Evolutionary conservation across 2,329 filamentous ascomycete species (phyloP).

Genomic region (Colletotrichum higginsianum): DNA sequence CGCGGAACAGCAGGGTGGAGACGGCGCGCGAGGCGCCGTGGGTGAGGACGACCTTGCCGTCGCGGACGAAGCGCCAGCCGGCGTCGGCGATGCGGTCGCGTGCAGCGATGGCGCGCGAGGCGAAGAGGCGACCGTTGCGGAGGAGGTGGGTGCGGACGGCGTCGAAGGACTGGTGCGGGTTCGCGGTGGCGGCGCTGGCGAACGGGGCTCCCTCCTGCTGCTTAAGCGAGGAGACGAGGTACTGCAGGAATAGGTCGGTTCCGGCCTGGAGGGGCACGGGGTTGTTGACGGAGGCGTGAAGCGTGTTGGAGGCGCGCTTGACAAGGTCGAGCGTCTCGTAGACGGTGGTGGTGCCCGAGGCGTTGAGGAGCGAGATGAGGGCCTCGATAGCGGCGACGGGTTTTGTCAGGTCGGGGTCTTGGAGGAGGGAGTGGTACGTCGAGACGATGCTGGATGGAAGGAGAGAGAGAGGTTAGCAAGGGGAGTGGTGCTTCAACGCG

Average conservation of each 20-base stretch:
- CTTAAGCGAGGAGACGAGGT: slow-evolving; percentile 83
- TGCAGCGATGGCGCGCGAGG: slow-evolving; percentile 86
- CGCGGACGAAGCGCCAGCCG: slow-evolving; percentile 83
- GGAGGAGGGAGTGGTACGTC: slow-evolving; percentile 68
- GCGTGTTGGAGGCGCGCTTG: slow-evolving; percentile 80
- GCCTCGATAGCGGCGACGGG: slow-evolving; percentile 95
- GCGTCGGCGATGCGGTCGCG: slow-evolving; percentile 86
- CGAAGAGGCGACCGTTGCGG: slow-evolving; percentile 89
- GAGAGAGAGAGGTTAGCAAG: slow-evolving; percentile 10
- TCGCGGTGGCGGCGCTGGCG: slow-evolving; percentile 44
- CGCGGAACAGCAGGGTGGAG: slow-evolving; percentile 80
- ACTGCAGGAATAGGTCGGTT: slow-evolving; percentile 95
- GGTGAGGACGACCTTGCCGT: slow-evolving; percentile 87
- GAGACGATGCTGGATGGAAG: slow-evolving; percentile 65
- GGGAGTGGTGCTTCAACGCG: neutral
- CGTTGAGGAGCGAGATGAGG: slow-evolving; percentile 87
- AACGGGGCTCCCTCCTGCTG: slow-evolving; percentile 59
- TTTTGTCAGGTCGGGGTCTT: slow-evolving; percentile 90
- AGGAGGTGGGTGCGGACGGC: slow-evolving; percentile 87
- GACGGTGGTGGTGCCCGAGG: slow-evolving; percentile 86
- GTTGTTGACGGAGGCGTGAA: slow-evolving; percentile 87
- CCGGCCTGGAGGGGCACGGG: slow-evolving; percentile 93
- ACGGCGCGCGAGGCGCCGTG: slow-evolving; percentile 92
- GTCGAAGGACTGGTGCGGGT: slow-evolving; percentile 73
- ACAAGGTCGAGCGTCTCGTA: slow-evolving; percentile 94